Evolutionary conservation across 1,284 basidiomycete genomes (phyloP).

Genomic region (Trichosporon sp.): DNA sequence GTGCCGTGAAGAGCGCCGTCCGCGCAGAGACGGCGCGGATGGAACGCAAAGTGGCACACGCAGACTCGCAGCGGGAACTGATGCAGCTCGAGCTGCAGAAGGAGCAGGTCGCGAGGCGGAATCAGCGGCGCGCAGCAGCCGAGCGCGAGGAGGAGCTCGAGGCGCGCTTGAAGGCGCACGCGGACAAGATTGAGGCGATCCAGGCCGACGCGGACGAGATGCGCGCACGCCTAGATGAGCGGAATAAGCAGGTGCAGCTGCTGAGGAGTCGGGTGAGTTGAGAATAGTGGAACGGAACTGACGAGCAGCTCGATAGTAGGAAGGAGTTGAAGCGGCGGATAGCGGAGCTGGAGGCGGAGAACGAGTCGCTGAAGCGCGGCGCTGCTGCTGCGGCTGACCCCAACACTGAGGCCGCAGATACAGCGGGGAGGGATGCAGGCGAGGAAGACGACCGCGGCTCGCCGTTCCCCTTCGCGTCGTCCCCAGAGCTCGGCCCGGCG

Average conservation of each 20-base stretch:
- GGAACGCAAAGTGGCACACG: slow-evolving; percentile 15
- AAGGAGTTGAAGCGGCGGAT: slow-evolving; percentile 24
- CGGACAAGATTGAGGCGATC: slow-evolving; percentile 9
- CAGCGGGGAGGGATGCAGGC: neutral
- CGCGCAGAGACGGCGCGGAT: slow-evolving; percentile 11
- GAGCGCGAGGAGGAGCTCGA: slow-evolving; percentile 23
- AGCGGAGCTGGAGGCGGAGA: slow-evolving; percentile 22
- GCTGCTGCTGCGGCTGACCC: neutral
- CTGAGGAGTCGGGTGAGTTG: slow-evolving; percentile 24
- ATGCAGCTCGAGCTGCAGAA: slow-evolving; percentile 25
- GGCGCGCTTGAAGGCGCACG: slow-evolving; percentile 11
- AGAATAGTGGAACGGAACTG: neutral
- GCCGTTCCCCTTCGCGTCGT: too few relatives aligned
- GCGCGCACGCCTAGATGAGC: slow-evolving; percentile 20
- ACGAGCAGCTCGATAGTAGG: slow-evolving; percentile 23
- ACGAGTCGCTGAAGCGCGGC: slow-evolving; percentile 16
- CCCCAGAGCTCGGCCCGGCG: too few relatives aligned
- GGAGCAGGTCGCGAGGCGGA: slow-evolving; percentile 20
- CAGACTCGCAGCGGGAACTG: slow-evolving; percentile 16
- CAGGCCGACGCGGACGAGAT: slow-evolving; percentile 12
- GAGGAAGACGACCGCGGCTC: slow-evolving; percentile 5
- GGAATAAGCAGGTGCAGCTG: slow-evolving; percentile 24
- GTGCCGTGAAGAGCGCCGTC: slow-evolving; percentile 3
- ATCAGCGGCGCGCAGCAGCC: slow-evolving; percentile 14
- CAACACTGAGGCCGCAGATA: too few relatives aligned